Percentiles rank a stretch among this genome's conserved stretches.
Conservation (phyloP, 1,139 yeast genomes). For the Blastobotrys buckinghamii region DNA sequence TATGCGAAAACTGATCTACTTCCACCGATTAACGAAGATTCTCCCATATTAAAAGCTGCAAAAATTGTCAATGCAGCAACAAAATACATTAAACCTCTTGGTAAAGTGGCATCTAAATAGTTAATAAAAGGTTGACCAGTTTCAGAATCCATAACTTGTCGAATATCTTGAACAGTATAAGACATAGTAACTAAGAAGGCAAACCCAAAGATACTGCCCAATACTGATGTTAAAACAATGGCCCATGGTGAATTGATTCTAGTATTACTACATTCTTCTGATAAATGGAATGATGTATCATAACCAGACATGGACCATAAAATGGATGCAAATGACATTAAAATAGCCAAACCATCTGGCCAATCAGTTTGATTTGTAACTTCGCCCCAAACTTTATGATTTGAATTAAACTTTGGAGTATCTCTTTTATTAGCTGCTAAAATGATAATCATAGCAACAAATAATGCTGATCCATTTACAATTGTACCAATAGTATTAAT, state of each 20-base stretch:
- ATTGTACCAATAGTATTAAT: slow-evolving; percentile 52
- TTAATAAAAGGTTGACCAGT: slow-evolving; percentile 65
- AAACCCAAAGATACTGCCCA: slow-evolving; percentile 60
- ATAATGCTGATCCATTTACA: slow-evolving; percentile 44
- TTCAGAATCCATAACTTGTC: slow-evolving; percentile 44
- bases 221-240: slow-evolving; percentile 53
- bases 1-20: slow-evolving; percentile 66
- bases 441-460: slow-evolving; percentile 51
- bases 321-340: slow-evolving; percentile 58
- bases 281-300: slow-evolving; percentile 67
- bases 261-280: slow-evolving; percentile 68
- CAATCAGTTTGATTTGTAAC: slow-evolving; percentile 59
- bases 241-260: slow-evolving; percentile 61
- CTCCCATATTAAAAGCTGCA: slow-evolving; percentile 61
- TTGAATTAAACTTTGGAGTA: slow-evolving; percentile 46
- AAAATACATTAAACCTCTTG: slow-evolving; percentile 42
- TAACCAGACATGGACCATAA: slow-evolving; percentile 77
- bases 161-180: slow-evolving; percentile 53
- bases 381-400: slow-evolving; percentile 48
- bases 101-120: slow-evolving; percentile 48
- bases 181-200: slow-evolving; percentile 60
- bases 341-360: slow-evolving; percentile 58
- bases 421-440: slow-evolving; percentile 47
- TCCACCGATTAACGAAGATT: slow-evolving; percentile 63
- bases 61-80: slow-evolving; percentile 55